These are phyloP conservation scores for Fusarium annulatum DNA, from an alignment of 2,329 filamentous ascomycete genomes.

Conservation along the genomic window DNA sequence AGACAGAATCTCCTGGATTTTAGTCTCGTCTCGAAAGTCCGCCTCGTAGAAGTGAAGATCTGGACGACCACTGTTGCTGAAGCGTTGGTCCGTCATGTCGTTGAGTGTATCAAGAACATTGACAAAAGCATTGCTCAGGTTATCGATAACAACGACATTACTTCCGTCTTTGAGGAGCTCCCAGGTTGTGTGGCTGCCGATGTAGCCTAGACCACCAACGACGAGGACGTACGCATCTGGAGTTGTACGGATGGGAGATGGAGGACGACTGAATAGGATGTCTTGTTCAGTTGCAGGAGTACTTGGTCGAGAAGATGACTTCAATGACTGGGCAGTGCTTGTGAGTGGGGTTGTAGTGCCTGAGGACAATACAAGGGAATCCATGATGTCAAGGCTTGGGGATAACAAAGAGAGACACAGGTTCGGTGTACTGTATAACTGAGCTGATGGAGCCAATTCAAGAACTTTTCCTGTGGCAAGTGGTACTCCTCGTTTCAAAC, in stretches of 20 bases:
- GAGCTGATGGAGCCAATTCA: rapidly evolving
- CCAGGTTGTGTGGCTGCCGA: conserved; percentile 6
- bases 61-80: not conserved
- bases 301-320: not conserved
- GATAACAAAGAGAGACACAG: not conserved
- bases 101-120: conserved; percentile 1
- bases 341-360: not conserved
- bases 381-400: not conserved
- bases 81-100: not conserved
- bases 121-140: not conserved
- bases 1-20: not conserved
- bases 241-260: not conserved
- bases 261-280: not conserved
- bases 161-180: not conserved
- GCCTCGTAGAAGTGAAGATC: conserved; percentile 13
- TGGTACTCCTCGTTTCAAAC: too few relatives aligned
- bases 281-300: not conserved
- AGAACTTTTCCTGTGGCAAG: too few relatives aligned
- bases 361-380: not conserved
- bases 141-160: conserved; percentile 1
- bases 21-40: not conserved
- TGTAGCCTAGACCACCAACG: conserved; percentile 11
- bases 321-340: not conserved
- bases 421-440: not conserved
- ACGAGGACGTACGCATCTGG: not conserved